These are phyloP conservation scores for Alternaria postmessia DNA, from an alignment of 2,329 filamentous ascomycete genomes.

Conservation along the genomic window DNA sequence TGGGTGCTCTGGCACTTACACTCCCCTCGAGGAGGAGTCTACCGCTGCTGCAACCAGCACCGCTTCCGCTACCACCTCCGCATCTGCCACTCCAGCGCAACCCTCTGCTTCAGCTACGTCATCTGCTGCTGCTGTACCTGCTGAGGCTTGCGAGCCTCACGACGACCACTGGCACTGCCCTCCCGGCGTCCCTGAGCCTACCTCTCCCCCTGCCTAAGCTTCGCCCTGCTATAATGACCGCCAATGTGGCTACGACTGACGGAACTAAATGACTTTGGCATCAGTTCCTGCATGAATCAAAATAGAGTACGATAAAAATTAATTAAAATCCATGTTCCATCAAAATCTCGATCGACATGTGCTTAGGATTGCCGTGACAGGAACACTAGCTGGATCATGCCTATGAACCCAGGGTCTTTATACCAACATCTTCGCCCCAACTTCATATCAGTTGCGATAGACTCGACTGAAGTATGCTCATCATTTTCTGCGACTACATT, in stretches of 20 bases:
- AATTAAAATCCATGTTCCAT: constrained; percentile 17
- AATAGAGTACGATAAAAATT: constrained; percentile 13
- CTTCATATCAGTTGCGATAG: not conserved
- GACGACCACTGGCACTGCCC: constrained; percentile 40
- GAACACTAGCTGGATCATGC: not conserved
- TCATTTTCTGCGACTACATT: not conserved
- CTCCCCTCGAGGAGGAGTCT: constrained; percentile 13
- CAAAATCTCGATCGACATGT: not conserved
- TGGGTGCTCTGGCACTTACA: constrained; percentile 64
- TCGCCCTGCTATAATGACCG: not conserved
- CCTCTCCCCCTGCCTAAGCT: constrained; percentile 28
- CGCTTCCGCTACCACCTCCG: constrained; percentile 8
- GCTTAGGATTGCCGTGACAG: not conserved
- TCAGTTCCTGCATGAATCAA: not conserved
- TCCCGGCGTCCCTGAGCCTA: constrained; percentile 35
- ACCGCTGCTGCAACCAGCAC: constrained; percentile 13
- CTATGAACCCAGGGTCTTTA: not conserved
- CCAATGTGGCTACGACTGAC: not conserved
- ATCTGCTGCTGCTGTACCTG: constrained; percentile 9
- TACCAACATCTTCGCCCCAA: not conserved
- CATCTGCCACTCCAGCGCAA: constrained; percentile 7
- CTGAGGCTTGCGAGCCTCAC: constrained; percentile 31
- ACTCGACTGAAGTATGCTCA: not conserved
- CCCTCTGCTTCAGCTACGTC: constrained; percentile 8
- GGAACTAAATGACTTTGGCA: not conserved